Conservation (phyloP, 805 yeast species). For the Lipomyces lipofer region DNA sequence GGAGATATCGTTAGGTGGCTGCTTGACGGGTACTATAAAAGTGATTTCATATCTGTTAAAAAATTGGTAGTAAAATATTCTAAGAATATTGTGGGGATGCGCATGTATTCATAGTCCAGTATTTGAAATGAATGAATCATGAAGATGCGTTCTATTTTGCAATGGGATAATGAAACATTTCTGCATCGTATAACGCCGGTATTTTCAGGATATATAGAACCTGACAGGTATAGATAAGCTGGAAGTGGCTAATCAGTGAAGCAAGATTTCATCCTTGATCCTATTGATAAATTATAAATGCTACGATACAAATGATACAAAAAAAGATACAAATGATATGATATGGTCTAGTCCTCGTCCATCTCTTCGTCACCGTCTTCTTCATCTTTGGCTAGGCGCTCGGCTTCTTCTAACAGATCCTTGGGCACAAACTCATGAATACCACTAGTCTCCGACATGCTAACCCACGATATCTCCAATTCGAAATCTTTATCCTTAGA, state of each 20-base stretch:
- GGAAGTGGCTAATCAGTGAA: not conserved
- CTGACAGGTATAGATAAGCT: not conserved
- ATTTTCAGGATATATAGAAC: not conserved
- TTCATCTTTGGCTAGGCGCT: constrained; percentile 77
- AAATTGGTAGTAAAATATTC: not conserved
- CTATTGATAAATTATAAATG: too few species aligned
- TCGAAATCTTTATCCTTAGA: constrained; percentile 97
- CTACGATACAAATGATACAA: not conserved
- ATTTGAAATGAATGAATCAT: too few species aligned
- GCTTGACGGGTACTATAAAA: too few species aligned
- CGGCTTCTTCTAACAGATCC: constrained; percentile 78
- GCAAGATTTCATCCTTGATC: too few species aligned
- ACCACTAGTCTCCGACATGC: constrained; percentile 73
- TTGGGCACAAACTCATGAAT: constrained; percentile 78
- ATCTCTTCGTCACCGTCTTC: constrained; percentile 67
- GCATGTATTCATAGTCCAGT: too few species aligned
- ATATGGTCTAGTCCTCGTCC: constrained; percentile 24
- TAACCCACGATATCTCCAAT: constrained; percentile 89
- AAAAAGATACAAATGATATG: not conserved
- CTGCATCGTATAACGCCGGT: not conserved
- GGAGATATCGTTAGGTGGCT: constrained; percentile 97
- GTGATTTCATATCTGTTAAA: not conserved
- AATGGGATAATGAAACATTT: too few species aligned
- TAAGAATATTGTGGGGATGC: too few species aligned
- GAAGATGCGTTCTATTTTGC: too few species aligned